Conservation (phyloP, 176 grass and related monocot species). For the Carex scoparia region DNA sequence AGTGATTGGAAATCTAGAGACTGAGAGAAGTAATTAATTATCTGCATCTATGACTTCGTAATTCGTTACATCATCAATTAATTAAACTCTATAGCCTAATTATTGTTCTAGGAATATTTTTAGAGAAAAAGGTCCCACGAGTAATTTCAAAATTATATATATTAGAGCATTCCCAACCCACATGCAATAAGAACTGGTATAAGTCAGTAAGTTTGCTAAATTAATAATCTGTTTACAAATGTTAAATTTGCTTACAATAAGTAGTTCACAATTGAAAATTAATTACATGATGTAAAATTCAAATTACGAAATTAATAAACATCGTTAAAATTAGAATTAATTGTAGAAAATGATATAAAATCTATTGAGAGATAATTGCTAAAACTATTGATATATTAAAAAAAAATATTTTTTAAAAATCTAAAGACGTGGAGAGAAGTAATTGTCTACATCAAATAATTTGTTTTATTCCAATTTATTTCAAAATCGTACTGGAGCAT, state of each 20-base stretch:
- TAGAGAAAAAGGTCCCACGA: background rate
- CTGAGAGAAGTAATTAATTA: background rate
- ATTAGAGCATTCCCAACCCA: background rate
- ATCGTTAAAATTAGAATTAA: background rate
- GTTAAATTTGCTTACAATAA: background rate
- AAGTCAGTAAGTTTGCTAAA: too few relatives aligned
- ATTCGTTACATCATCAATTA: background rate
- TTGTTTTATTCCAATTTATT: background rate
- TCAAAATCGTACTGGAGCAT: background rate
- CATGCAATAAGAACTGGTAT: too few relatives aligned
- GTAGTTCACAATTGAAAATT: background rate
- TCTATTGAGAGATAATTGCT: background rate
- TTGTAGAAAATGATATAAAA: too few relatives aligned
- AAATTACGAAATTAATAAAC: background rate
- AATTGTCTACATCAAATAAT: background rate
- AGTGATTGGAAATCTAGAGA: constrained; percentile 19
- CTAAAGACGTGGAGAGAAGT: constrained; percentile 19
- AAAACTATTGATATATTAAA: background rate
- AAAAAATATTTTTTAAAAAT: background rate
- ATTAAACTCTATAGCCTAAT: background rate
- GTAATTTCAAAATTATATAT: background rate
- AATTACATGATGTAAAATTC: background rate
- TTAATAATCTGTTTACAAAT: background rate
- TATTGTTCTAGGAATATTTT: background rate
- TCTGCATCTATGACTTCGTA: background rate